Evolutionary conservation across 2,329 filamentous ascomycete species (phyloP).

Genomic region (Dactylella cylindrospora): DNA sequence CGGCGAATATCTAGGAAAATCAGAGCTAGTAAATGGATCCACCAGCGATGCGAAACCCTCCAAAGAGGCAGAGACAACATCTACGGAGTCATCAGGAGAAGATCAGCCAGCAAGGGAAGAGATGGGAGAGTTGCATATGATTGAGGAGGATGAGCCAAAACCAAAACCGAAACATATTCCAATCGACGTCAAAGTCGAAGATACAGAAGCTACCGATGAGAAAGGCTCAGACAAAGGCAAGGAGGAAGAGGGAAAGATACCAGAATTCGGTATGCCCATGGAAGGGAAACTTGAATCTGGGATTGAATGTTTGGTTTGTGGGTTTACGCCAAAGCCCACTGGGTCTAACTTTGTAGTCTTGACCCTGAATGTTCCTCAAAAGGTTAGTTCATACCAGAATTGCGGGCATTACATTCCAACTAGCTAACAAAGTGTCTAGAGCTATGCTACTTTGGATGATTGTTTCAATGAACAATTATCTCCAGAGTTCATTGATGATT

Average conservation of each 20-base stretch:
- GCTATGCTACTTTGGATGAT: conserved; percentile 74
- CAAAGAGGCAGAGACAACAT: conserved; percentile 5
- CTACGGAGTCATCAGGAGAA: conserved; percentile 16
- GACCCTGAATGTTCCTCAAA: conserved; percentile 86
- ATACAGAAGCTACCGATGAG: not conserved
- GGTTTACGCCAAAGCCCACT: conserved; percentile 82
- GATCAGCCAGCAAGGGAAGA: conserved; percentile 17
- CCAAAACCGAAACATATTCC: conserved; percentile 28
- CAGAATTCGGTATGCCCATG: conserved; percentile 75
- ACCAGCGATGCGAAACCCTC: not conserved
- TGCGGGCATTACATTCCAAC: conserved; percentile 23
- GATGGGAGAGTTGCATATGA: too few relatives aligned
- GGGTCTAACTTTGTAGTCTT: conserved; percentile 86
- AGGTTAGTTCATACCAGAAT: too few relatives aligned
- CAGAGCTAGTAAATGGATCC: conserved; percentile 16
- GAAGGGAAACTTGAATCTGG: conserved; percentile 93
- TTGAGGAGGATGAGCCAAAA: conserved; percentile 2
- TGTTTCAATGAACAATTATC: conserved; percentile 96
- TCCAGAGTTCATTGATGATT: conserved; percentile 94
- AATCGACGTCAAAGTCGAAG: conserved; percentile 27
- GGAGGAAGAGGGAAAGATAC: conserved; percentile 15
- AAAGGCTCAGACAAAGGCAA: conserved; percentile 3
- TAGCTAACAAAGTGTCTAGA: conserved; percentile 50
- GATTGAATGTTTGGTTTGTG: conserved; percentile 86
- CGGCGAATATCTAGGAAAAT: conserved; percentile 12